These are phyloP conservation scores for Metrosideros polymorpha DNA, from an alignment of 441 rosid genomes.

Conservation along the genomic window DNA sequence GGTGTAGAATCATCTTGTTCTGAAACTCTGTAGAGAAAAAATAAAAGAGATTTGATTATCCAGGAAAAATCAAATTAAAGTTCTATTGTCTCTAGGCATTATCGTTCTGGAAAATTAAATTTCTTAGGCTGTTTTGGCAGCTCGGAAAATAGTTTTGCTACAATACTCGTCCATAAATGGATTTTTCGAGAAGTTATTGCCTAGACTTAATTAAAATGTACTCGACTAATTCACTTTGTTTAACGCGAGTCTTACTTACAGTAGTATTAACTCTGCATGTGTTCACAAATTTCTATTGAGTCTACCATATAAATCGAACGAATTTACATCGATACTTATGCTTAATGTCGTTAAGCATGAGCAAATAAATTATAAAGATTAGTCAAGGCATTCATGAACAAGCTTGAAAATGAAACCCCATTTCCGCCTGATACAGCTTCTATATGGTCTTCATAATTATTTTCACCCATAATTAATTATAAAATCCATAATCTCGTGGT, in stretches of 20 bases:
- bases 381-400: background rate
- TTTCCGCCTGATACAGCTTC: background rate
- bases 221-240: background rate
- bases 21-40: background rate
- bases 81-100: background rate
- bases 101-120: background rate
- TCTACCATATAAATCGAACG: background rate
- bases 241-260: background rate
- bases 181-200: background rate
- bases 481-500: background rate
- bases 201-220: background rate
- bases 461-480: background rate
- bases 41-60: background rate
- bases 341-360: background rate
- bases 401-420: background rate
- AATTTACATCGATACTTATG: background rate
- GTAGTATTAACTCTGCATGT: background rate
- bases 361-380: background rate
- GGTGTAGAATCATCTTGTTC: background rate
- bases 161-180: background rate
- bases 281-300: background rate
- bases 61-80: background rate
- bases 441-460: background rate
- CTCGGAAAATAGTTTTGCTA: background rate
- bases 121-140: background rate